These are phyloP conservation scores for Cystobasidium ongulense DNA, from an alignment of 768 basidiomycete genomes.

Conservation along the genomic window DNA sequence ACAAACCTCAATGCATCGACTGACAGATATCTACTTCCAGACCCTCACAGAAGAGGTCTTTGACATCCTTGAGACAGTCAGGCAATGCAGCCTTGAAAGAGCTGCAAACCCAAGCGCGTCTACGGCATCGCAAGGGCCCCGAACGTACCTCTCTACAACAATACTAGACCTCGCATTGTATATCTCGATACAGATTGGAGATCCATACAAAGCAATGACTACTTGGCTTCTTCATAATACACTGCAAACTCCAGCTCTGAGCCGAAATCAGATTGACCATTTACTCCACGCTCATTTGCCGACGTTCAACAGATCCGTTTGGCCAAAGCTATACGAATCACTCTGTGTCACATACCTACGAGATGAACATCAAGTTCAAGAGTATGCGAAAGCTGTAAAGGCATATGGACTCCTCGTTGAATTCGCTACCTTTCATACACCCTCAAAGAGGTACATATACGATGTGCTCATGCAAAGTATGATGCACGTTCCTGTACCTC, in stretches of 20 bases:
- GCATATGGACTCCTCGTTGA: neutral
- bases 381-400: neutral
- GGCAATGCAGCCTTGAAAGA: neutral
- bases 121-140: no score
- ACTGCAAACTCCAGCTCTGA: neutral
- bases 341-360: neutral
- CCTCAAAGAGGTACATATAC: neutral
- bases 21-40: neutral
- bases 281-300: neutral
- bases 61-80: neutral
- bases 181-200: neutral
- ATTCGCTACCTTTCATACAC: neutral
- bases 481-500: neutral
- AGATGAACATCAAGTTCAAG: neutral
- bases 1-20: neutral
- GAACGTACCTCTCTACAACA: no score
- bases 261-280: neutral
- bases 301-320: neutral
- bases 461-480: neutral
- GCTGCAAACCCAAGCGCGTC: neutral
- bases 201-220: neutral
- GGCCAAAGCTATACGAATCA: neutral
- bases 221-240: neutral
- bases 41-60: neutral
- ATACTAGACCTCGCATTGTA: no score